Percentiles rank a stretch among this genome's conserved stretches.
Conservation (phyloP, 2,329 filamentous ascomycete genomes). For the Hypocreales sp. region DNA sequence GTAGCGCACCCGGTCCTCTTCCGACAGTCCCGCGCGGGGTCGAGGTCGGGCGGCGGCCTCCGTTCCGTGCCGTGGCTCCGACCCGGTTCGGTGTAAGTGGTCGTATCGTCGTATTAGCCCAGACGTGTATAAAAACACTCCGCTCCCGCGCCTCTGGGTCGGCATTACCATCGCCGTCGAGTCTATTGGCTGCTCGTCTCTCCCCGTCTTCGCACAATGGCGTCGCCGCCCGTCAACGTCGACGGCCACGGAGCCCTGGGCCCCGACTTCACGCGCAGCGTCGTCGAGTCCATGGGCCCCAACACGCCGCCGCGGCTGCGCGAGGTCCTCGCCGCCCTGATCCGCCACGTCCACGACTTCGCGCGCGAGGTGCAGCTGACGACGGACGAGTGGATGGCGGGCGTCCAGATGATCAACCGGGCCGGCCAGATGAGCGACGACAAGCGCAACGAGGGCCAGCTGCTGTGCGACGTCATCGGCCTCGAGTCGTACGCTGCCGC, state of each 20-base stretch:
- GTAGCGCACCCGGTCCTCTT: no score
- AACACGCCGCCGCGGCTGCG: constrained; percentile 53
- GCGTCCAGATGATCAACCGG: constrained; percentile 40
- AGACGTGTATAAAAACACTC: no score
- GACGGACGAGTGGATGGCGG: constrained; percentile 64
- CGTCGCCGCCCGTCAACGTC: no score
- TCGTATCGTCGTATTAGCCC: no score
- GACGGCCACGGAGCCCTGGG: constrained; percentile 12
- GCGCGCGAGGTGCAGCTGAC: constrained; percentile 66
- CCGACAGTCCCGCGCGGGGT: no score
- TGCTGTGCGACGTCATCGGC: constrained; percentile 58
- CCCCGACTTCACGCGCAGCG: constrained; percentile 50
- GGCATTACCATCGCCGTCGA: no score
- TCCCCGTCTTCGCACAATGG: no score
- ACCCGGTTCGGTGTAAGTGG: no score
- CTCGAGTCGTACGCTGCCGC: constrained; percentile 43
- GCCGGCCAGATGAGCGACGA: constrained; percentile 54
- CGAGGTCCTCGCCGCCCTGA: constrained; percentile 50
- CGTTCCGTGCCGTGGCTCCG: no score
- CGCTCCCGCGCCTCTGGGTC: no score
- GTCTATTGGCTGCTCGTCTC: no score
- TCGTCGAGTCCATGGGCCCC: constrained; percentile 61
- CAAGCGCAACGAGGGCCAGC: constrained; percentile 58
- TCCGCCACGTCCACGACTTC: constrained; percentile 69
- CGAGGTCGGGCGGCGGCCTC: no score